Base-by-base conservation (phyloP, 2,329 filamentous ascomycete species). In the Metarhizium humberi region DNA sequence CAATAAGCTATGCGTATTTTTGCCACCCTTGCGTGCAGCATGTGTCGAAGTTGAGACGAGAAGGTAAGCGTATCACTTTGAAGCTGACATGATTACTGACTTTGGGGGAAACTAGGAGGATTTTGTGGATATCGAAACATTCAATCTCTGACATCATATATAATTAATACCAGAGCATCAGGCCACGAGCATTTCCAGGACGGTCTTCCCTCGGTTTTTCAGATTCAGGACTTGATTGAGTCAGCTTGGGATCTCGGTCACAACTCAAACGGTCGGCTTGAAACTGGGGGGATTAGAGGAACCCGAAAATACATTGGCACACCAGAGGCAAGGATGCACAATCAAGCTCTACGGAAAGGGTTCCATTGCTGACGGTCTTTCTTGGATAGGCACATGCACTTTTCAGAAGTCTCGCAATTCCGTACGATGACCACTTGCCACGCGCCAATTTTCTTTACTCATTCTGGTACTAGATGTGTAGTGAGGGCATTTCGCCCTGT, bases 111-210 rank as follows among this genome's bases (percentile, higher is more conserved):
- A 20, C 3, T 25, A 82, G 91, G 91, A 25, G 88, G 90, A 6
- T 97, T 97, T 67, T 97, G 92, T 67, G 92, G 92, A 3, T 97
- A 96, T 67, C 82, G 92, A 45, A 97, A 95, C 65, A 95, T 96
- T 36, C 94, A 97, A 68, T 95, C 95, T 85, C 71, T 96, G 61
- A 75, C 87, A 14, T 92, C 91, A 0, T 92, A 90, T 67, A 82
- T 96, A 20, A 81, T 85, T 56, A 80, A 78, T 8, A 73, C 81
- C 1, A 68, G 74, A 43, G 75, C 75, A 13, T 70, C 75, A 13
- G 88, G 87, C 0, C 70, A 79, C 57, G 75, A 85, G 45, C 71
- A 75, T 50, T 88, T 95, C 57, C 69, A 75, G 1, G 73, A 75
- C 4, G 75, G 72, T 1, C 73, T 92, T 6, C 92, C 94, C 0